Base-by-base conservation (phyloP, 176 grass and related monocot species). In the Oryza nivara region DNA sequence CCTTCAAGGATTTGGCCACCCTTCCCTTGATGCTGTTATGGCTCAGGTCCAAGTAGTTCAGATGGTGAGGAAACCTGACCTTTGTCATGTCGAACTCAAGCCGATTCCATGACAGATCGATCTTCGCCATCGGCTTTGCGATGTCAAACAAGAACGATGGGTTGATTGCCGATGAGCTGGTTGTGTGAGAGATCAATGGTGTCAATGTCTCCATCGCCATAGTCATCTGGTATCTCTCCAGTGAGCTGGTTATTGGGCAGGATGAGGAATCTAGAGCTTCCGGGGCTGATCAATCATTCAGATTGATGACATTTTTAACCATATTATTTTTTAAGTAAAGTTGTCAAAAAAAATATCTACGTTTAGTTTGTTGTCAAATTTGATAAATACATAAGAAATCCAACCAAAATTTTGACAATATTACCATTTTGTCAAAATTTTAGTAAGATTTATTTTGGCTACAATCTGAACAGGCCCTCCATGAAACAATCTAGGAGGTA, bases 21-120 rank as follows among this genome's bases (percentile, higher is more conserved):
- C 83, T 41, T 10, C 92, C 89, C 19, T 67, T 88, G 76, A 91
- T 84, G 38, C 19, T 49, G 83, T 94, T 94, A 46, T 94, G 89
- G 51, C 84, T 91, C 40, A 94, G 61, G 35, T 94, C 92, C 83
- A 94, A 45, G 48, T 80, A 80, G 3, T 71, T 84, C 38, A 94
- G 72, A 6, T 73, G 46, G 70, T 84, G 64, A 19, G 88, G 86
- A 43, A 91, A 88, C 75, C 66, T 70, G 65, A 79, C 80, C 9
- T 75, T 79, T 64, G 80, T 87, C 41, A 94, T 75, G 65, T 94
- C 80, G 22, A 94, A 94, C 67, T 61, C 83, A 19, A 94, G 60
- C 66, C 7, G 20, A 80, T 94, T 94, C 88, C 92, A 81, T 19
- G 89, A 79, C 1, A 94, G 61, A 61, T 91, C 83, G 19, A 94